Conservation (phyloP, 352 stramenopile species). For the Globisporangium canariense region DNA sequence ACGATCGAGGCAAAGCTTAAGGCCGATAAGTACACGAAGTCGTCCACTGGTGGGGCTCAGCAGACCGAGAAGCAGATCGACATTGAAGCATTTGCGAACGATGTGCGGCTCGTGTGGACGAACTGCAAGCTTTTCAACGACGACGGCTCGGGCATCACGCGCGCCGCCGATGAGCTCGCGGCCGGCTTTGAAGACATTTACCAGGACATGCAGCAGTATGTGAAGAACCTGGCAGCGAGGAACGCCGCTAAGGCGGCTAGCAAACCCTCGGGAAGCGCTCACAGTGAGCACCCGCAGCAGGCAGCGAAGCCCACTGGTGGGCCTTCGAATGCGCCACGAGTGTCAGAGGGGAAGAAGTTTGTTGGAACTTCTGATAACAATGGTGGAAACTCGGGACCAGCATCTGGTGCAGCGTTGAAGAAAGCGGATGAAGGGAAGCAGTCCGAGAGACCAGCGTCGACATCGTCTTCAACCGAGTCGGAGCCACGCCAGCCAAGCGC, state of each 20-base stretch:
- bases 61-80: conserved; percentile 38
- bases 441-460: background rate
- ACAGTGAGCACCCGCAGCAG: background rate
- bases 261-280: background rate
- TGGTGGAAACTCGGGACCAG: background rate
- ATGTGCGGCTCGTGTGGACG: conserved; percentile 78
- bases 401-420: background rate
- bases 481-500: background rate
- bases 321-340: background rate
- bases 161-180: conserved; percentile 64
- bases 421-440: conserved; percentile 1
- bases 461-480: conserved; percentile 1
- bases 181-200: conserved; percentile 63
- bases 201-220: conserved; percentile 38
- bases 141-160: conserved; percentile 73
- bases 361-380: background rate
- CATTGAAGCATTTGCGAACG: conserved; percentile 54
- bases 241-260: conserved; percentile 1
- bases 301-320: background rate
- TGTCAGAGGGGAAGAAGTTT: background rate
- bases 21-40: conserved; percentile 47
- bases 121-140: conserved; percentile 88
- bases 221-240: conserved; percentile 5
- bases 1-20: conserved; percentile 69
- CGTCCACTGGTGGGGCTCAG: conserved; percentile 9